Percentiles rank a stretch among this genome's conserved stretches.
phyloP scores from a whole-genome alignment of 371 early-diverging fungal genomes.

The Mucor lusitanicus region DNA sequence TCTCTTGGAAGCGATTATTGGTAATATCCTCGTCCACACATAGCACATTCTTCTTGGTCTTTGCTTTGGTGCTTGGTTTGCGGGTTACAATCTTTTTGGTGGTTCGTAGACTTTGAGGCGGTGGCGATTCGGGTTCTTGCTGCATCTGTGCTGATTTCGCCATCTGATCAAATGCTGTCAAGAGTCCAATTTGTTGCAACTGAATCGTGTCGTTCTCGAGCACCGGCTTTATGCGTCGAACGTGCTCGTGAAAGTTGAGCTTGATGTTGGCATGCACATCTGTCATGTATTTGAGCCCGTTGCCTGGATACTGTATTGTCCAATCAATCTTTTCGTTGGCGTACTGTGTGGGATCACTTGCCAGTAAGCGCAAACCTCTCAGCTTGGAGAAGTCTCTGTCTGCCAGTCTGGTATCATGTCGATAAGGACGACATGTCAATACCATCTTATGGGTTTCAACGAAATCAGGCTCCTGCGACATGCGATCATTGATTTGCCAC shows the following conservation, averaged over 20 bases:
- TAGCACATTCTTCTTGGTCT: conserved; percentile 17
- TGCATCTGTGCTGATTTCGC: background rate
- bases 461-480: background rate
- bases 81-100: background rate
- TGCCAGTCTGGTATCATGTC: background rate
- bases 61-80: conserved; percentile 6
- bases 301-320: conserved; percentile 66
- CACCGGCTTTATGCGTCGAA: conserved; percentile 33
- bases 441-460: conserved; percentile 21
- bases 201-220: conserved; percentile 34
- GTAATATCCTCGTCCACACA: conserved; percentile 26
- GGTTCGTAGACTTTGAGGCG: background rate
- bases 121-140: too few species aligned
- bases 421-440: conserved; percentile 12
- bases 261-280: conserved; percentile 15
- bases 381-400: conserved; percentile 7
- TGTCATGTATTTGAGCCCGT: conserved; percentile 43
- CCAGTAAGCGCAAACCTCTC: conserved; percentile 1
- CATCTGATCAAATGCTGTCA: conserved; percentile 17
- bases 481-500: conserved; percentile 7
- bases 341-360: background rate
- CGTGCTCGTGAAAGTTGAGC: conserved; percentile 37
- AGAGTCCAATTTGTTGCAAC: conserved; percentile 31
- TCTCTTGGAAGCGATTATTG: background rate
- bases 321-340: conserved; percentile 7